Base-by-base conservation (phyloP, 2,329 filamentous ascomycete species). In the Colletotrichum melonis region DNA sequence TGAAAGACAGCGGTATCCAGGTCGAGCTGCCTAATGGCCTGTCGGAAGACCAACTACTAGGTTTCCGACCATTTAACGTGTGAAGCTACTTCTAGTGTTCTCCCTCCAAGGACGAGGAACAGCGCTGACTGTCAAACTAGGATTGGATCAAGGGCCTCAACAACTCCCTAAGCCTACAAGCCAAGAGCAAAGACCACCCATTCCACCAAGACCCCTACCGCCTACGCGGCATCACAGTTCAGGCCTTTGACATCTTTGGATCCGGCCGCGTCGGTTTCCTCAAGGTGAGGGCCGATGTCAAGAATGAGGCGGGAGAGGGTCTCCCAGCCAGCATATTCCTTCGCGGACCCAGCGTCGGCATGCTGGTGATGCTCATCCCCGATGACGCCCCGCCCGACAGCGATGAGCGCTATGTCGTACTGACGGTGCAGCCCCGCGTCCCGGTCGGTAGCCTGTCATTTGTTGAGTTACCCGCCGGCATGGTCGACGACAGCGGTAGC, bases 391-490 rank as follows among this genome's bases (percentile, higher is more conserved):
- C 78, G 6, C 67, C 75, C 19, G 79, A 76, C 1, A 81, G 78
- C 1, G 79, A 85, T 16, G 88, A 91, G 81, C 85, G 88, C 67
- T 87, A 90, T 78, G 89, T 87, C 8, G 80, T 92, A 1, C 78
- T 92, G 65, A 92, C 90, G 0, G 86, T 91, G 32, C 90, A 92
- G 80, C 88, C 90, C 26, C 87, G 90, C 58, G 78, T 91, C 4
- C 83, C 90, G 0, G 88, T 84, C 0, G 89, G 87, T 2, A 88
- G 87, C n/a, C 78, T 92, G 32, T 81, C 85, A 49, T 86, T 91
- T 75, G 82, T 88, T 3, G 88, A 92, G 78, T 76, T 92, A 14
- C 90, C 90, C 0, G 90, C 90, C 0, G 87, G 89, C 7, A 88
- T 91, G 89, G 85, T 91, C 3, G 87, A 90, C 76, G 85, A 86